phyloP scores from a whole-genome alignment of 2,329 filamentous ascomycete genomes.

The Nigrospora sphaerica region DNA sequence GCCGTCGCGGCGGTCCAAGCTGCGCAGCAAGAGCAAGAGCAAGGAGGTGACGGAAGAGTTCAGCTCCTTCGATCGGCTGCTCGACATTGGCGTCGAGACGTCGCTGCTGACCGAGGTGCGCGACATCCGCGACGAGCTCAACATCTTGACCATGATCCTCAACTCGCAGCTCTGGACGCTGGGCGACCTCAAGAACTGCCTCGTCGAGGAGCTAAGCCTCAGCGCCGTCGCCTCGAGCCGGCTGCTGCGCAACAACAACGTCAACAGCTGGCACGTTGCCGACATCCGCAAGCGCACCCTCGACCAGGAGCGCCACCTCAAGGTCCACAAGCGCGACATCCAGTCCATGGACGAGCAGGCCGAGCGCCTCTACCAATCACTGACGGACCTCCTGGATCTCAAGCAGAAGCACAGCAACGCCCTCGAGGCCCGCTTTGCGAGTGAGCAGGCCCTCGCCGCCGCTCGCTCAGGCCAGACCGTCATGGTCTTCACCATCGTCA shows the following conservation, averaged over 20 bases:
- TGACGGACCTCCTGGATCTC: constrained; percentile 57
- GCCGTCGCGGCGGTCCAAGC: constrained; percentile 4
- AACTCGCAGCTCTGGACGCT: constrained; percentile 40
- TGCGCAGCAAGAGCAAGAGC: constrained; percentile 10
- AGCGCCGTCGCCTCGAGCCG: constrained; percentile 12
- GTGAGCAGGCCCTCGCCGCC: constrained; percentile 54
- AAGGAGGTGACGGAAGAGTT: constrained; percentile 21
- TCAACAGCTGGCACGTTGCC: constrained; percentile 19
- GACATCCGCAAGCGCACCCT: constrained; percentile 47
- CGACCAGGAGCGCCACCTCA: constrained; percentile 50
- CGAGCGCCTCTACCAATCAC: constrained; percentile 48
- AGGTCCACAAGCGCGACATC: constrained; percentile 52
- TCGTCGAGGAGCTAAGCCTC: constrained; percentile 25
- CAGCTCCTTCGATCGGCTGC: constrained; percentile 45
- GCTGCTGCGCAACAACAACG: constrained; percentile 13
- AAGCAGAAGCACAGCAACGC: constrained; percentile 66
- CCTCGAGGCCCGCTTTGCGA: constrained; percentile 54
- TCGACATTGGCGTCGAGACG: constrained; percentile 55
- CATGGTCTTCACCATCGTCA: constrained; percentile 66
- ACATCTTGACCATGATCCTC: constrained; percentile 50
- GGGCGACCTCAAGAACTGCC: constrained; percentile 34
- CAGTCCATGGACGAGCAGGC: constrained; percentile 58
- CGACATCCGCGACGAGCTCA: constrained; percentile 61
- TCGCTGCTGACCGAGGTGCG: constrained; percentile 56
- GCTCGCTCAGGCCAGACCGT: constrained; percentile 40